phyloP scores from a whole-genome alignment of 2,329 filamentous ascomycete species.

The Epichloe gansuensis region DNA sequence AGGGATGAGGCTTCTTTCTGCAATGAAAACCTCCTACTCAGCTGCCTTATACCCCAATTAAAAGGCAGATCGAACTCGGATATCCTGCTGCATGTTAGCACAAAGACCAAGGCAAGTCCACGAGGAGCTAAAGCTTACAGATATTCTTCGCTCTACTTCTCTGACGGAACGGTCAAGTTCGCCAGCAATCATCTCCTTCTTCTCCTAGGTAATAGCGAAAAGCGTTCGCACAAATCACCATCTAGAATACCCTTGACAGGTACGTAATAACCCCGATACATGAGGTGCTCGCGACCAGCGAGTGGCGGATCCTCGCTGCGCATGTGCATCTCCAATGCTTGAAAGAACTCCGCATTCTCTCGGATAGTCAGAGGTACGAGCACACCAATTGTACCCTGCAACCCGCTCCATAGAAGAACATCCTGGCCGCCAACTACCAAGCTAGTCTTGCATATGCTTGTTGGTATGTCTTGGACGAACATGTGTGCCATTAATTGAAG shows the following conservation, averaged over 20 bases:
- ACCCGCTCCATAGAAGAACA: slow-evolving; percentile 81
- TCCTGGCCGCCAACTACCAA: slow-evolving; percentile 87
- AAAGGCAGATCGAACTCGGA: slow-evolving; percentile 47
- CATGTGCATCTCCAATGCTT: slow-evolving; percentile 79
- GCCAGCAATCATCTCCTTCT: slow-evolving; percentile 88
- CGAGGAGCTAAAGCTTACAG: slow-evolving; percentile 32
- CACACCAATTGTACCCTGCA: slow-evolving; percentile 92
- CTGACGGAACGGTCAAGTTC: slow-evolving; percentile 82
- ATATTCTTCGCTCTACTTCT: slow-evolving; percentile 94
- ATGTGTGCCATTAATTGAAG: slow-evolving; percentile 77
- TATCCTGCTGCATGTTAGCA: slow-evolving; percentile 27
- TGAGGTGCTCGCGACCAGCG: slow-evolving; percentile 84
- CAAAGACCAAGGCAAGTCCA: background rate
- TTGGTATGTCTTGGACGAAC: slow-evolving; percentile 85
- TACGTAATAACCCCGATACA: slow-evolving; percentile 89
- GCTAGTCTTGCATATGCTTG: slow-evolving; percentile 76
- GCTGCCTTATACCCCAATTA: slow-evolving; percentile 17
- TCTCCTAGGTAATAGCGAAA: slow-evolving; percentile 73
- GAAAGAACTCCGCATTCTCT: slow-evolving; percentile 96
- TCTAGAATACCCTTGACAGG: slow-evolving; percentile 95
- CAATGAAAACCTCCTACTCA: too few species aligned
- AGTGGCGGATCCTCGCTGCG: slow-evolving; percentile 77
- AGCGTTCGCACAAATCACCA: slow-evolving; percentile 89
- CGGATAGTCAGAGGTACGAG: slow-evolving; percentile 83
- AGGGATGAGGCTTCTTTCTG: too few species aligned